Evolutionary conservation across 345 rosid genomes (phyloP).

Genomic region (Murraya koenigii): DNA sequence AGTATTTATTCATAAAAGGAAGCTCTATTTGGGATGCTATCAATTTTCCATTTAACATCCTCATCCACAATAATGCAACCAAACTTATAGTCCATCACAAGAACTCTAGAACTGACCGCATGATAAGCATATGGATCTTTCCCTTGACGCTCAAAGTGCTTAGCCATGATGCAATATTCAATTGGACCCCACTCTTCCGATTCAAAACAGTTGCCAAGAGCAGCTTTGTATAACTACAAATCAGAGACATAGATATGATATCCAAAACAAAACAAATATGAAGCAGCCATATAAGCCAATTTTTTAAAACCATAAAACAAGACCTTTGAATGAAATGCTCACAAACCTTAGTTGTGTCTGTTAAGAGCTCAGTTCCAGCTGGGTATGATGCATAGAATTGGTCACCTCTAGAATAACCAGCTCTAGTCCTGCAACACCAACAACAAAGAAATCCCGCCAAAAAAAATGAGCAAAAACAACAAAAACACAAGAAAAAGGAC

Average conservation of each 20-base stretch:
- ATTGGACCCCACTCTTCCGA: slow-evolving; percentile 86
- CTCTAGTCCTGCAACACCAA: slow-evolving; percentile 66
- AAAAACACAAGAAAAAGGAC: background rate
- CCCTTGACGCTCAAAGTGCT: slow-evolving; percentile 93
- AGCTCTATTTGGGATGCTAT: background rate
- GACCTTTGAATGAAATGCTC: background rate
- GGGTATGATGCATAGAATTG: slow-evolving; percentile 93
- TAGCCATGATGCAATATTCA: slow-evolving; percentile 76
- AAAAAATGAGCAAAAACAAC: background rate
- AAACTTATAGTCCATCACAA: background rate
- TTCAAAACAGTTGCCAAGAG: slow-evolving; percentile 85
- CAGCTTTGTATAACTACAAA: slow-evolving; percentile 75
- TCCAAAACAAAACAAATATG: background rate
- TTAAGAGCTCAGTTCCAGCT: slow-evolving; percentile 86
- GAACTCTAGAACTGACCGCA: slow-evolving; percentile 46
- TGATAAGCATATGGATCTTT: slow-evolving; percentile 91
- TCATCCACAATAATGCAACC: background rate
- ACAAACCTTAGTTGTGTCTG: slow-evolving; percentile 71
- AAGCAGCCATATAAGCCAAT: slow-evolving; percentile 1
- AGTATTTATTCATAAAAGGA: background rate
- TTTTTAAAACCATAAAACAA: background rate
- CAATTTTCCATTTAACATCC: background rate
- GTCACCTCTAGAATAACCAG: slow-evolving; percentile 80
- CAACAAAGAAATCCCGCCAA: background rate
- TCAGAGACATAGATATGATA: slow-evolving; percentile 16